Base-by-base conservation (phyloP, 208 protist species). In the Wallacemonas sp. region DNA sequence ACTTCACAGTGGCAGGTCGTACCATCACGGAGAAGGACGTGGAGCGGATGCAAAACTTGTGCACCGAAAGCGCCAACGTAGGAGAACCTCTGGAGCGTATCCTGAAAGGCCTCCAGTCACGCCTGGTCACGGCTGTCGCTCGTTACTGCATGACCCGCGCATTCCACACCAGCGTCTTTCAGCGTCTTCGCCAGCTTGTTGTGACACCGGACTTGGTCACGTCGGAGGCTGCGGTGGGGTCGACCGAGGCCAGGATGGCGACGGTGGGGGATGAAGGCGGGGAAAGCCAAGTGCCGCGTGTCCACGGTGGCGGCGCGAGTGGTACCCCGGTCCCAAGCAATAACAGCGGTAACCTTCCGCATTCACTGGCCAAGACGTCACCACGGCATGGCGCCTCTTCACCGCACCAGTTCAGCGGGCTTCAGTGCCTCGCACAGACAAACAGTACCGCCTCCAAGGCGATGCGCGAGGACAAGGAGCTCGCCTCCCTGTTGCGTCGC, bases 401-500 rank as follows among this genome's bases (percentile, higher is more conserved):
- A n/a, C n/a, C 14, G 36, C 36, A 14, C 36, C 6, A 41, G 30
- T 39, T 19, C 9, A 31, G 51, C 15, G 51, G 41, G 30, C 30
- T 58, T 3, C 15, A 26, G 14, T 58, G 9, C 11, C 60, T 76
- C 1, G 68, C 63, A 4, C 69, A 77, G 61, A 26, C 42, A n/a
- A 44, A 42, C 46, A 27, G 36, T n/a, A 45, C 66, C 17, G 21
- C n/a, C 14, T 26, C 63, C 62, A 17, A 38, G 17, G 31, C 36
- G n/a, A 49, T 78, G 24, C 22, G 11, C 3, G 19, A 62, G 24
- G 70, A 84, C 31, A 22, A 31, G 19, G 83, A 73, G 21, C 46
- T 95, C 28, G 62, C 21, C 22, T 62, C 75, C 15, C 53, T 95
- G 26, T 61, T 93, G 3, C 65, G 66, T 30, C 66, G 76, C 27